Base-by-base conservation (phyloP, 2,329 filamentous ascomycete species). In the Trichoderma brevicompactum region DNA sequence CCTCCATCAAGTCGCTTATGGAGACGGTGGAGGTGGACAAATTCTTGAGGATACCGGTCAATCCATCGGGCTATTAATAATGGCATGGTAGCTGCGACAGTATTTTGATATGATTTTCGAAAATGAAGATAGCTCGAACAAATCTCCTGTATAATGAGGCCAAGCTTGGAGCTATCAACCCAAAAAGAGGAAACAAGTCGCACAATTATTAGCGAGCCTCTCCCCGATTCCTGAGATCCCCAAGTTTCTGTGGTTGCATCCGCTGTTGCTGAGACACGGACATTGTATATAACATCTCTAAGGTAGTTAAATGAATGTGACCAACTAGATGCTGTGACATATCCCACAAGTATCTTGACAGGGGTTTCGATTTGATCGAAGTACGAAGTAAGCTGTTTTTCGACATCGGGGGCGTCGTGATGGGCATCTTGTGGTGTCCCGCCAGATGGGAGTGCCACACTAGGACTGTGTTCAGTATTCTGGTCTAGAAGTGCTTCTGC, bases 121-220 rank as follows among this genome's bases (percentile, higher is more conserved):
- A 90, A 85, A 73, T 90, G 87, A 52, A 90, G 79, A 73, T 89
- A 90, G 71, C 83, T 87, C 23, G 86, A 87, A 73, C 86, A 88
- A 43, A 90, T 79, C 75, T 91, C 88, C 69, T 89, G 86, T 43
- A 90, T 83, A 60, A 90, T 73, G 19, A 85, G 74, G 44, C 85
- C 83, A 13, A 91, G 79, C 75, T 88, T 89, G 52, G 82, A 79
- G 46, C 80, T 81, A 71, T 90, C 87, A 19, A 89, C 84, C 85
- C 87, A 89, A 69, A 88, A 85, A 71, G 84, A 88, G 15, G 86
- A 83, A 32, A 90, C 77, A 40, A 89, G 79, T 43, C 86, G 82
- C 54, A 90, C 75, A 10, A 85, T 79, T 17, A 86, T 80, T 12
- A 89, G 78, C 2, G 83, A 80, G 28, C 76, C 71, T 66, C 77